Evolutionary conservation across 192 early-diverging fungal species (phyloP).

Genomic region (Mortierella claussenii): DNA sequence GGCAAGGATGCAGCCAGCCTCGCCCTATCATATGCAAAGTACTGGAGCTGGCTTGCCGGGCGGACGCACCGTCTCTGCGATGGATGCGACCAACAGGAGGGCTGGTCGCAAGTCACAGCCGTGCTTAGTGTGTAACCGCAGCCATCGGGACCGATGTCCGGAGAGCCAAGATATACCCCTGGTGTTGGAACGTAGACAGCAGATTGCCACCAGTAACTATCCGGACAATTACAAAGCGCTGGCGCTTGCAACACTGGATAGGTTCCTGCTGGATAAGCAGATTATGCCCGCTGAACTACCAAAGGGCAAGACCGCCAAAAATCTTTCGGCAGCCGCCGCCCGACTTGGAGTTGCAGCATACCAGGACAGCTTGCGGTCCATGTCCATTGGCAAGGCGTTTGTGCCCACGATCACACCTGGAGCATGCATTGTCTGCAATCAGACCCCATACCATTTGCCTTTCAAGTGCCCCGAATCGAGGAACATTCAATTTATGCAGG

Average conservation of each 20-base stretch:
- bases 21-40: slow-evolving; percentile 30
- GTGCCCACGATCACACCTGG: slow-evolving; percentile 50
- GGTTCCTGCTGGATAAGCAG: slow-evolving; percentile 43
- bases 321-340: slow-evolving; percentile 35
- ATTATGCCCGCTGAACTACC: slow-evolving; percentile 34
- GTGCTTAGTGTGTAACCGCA: slow-evolving; percentile 38
- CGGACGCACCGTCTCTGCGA: slow-evolving; percentile 6
- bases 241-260: slow-evolving; percentile 32
- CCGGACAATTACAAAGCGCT: slow-evolving; percentile 41
- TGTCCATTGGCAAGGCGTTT: slow-evolving; percentile 51
- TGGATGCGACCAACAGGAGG: slow-evolving; percentile 27
- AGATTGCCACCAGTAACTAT: slow-evolving; percentile 50
- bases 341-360: slow-evolving; percentile 41
- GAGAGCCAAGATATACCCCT: slow-evolving; percentile 54
- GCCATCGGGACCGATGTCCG: slow-evolving; percentile 44
- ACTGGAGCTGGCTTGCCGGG: not conserved
- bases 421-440: slow-evolving; percentile 49
- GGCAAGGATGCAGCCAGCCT: slow-evolving; percentile 15
- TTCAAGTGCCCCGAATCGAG: slow-evolving; percentile 43
- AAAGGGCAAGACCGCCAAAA: slow-evolving; percentile 29
- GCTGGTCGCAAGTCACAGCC: slow-evolving; percentile 24
- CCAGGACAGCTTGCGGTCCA: slow-evolving; percentile 44
- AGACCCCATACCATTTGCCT: slow-evolving; percentile 40
- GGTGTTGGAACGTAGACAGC: slow-evolving; percentile 45
- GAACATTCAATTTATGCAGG: slow-evolving; percentile 47